Percentiles rank a stretch among this genome's conserved stretches.
Evolutionary conservation across 23 red algal genomes (phyloP).

Genomic region (Gracilaria vermiculophylla): DNA sequence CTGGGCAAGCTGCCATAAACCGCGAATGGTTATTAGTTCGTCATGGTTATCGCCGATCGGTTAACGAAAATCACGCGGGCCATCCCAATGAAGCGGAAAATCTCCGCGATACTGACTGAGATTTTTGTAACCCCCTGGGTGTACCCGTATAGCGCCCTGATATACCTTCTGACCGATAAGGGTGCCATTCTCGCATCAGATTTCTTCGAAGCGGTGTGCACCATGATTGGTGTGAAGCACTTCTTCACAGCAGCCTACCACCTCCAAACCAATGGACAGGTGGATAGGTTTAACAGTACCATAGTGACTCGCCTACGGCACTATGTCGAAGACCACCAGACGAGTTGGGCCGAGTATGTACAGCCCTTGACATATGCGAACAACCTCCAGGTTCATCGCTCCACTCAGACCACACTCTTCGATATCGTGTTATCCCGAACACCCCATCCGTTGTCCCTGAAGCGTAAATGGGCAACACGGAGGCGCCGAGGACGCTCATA

Average conservation of each 20-base stretch:
- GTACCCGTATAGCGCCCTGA: neutral
- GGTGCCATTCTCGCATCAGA: constrained; percentile 3
- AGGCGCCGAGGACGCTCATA: neutral
- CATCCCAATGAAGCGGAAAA: too few relatives aligned
- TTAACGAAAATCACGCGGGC: too few relatives aligned
- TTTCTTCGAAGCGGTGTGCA: constrained; percentile 19
- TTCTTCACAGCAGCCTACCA: constrained; percentile 29
- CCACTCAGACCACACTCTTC: neutral
- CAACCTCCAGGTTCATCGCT: constrained; percentile 18
- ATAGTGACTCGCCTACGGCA: neutral
- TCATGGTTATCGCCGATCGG: constrained; percentile 36
- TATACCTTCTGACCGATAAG: constrained; percentile 41
- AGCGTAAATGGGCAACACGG: too few relatives aligned
- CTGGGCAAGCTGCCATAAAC: neutral
- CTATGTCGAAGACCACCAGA: constrained; percentile 34
- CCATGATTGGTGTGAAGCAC: constrained; percentile 14
- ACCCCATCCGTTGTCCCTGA: neutral
- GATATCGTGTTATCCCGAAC: constrained; percentile 20
- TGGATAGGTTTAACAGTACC: constrained; percentile 41
- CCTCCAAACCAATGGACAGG: constrained; percentile 19
- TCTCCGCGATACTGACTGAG: neutral
- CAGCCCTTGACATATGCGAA: neutral
- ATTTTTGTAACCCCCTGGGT: constrained; percentile 11
- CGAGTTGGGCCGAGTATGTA: neutral
- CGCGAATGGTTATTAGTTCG: neutral